Conservation (phyloP, 345 rosid species). For the Chamaenerion angustifolium region DNA sequence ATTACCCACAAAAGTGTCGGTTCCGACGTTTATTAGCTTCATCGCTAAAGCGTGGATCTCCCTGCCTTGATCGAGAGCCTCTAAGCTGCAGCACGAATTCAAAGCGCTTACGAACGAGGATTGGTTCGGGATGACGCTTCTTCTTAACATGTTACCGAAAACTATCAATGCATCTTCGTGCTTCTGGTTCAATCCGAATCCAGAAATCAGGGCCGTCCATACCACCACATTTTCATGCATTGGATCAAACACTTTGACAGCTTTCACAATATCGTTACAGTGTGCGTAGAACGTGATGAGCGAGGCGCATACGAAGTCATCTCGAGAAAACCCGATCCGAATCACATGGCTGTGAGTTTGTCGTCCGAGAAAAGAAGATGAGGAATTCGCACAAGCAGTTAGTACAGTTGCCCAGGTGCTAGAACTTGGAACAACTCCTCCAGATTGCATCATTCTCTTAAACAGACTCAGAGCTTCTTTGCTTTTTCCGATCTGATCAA, state of each 20-base stretch:
- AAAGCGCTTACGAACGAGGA: slow-evolving; percentile 55
- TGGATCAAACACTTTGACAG: slow-evolving; percentile 29
- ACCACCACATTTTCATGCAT: slow-evolving; percentile 33
- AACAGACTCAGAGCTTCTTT: slow-evolving; percentile 37
- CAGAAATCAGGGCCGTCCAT: slow-evolving; percentile 61
- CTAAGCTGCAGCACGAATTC: slow-evolving; percentile 51
- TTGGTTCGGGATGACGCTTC: slow-evolving; percentile 43
- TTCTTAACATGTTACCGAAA: slow-evolving; percentile 41
- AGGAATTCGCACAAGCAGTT: slow-evolving; percentile 44
- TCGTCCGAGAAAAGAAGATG: slow-evolving; percentile 26
- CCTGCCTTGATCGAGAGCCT: slow-evolving; percentile 50
- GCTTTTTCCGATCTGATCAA: slow-evolving; percentile 39
- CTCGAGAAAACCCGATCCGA: slow-evolving; percentile 30
- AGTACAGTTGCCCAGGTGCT: slow-evolving; percentile 43
- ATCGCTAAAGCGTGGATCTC: slow-evolving; percentile 40
- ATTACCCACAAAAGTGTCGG: slow-evolving; percentile 50
- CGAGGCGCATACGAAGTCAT: slow-evolving; percentile 41
- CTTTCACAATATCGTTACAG: slow-evolving; percentile 30
- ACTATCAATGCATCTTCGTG: slow-evolving; percentile 37
- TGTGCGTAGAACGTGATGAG: slow-evolving; percentile 57
- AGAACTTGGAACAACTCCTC: slow-evolving; percentile 25
- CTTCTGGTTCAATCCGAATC: slow-evolving; percentile 34
- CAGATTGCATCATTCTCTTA: slow-evolving; percentile 31
- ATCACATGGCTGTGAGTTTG: slow-evolving; percentile 43
- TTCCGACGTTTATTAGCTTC: slow-evolving; percentile 36